A percentile compares a stretch with the other conserved stretches of the same genome.
Evolutionary conservation across 2,329 filamentous ascomycete genomes (phyloP).

Genomic region (Decorospora gaudefroyi): DNA sequence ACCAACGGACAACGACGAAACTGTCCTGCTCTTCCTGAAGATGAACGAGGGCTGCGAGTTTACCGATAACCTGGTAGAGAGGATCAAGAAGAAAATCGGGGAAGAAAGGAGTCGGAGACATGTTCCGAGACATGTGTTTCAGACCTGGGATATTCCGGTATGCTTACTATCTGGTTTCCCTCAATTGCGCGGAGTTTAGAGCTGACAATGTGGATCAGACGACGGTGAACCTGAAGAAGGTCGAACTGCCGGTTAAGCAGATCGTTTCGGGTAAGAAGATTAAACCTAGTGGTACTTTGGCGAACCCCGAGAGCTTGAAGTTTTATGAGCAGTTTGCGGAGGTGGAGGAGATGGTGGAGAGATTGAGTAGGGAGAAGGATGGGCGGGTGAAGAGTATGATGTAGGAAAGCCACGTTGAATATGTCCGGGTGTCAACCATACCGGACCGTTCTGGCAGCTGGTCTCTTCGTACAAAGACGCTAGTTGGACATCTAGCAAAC

Average conservation of each 20-base stretch:
- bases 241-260: conserved; percentile 81
- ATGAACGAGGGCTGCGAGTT: conserved; percentile 60
- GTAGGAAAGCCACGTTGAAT: too few species aligned
- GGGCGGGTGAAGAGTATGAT: conserved; percentile 8
- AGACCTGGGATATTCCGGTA: conserved; percentile 80
- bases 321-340: conserved; percentile 80
- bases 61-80: conserved; percentile 54
- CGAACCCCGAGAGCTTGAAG: conserved; percentile 75
- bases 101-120: conserved; percentile 71
- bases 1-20: conserved; percentile 62
- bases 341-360: conserved; percentile 63
- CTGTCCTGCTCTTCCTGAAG: conserved; percentile 63
- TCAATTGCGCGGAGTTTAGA: neutral
- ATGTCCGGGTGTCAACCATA: too few species aligned
- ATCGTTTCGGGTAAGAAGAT: conserved; percentile 77
- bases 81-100: conserved; percentile 67
- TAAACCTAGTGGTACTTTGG: conserved; percentile 74
- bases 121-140: conserved; percentile 77
- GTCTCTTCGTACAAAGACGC: too few species aligned
- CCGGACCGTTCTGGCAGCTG: too few species aligned
- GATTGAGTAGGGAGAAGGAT: conserved; percentile 18
- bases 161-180: neutral
- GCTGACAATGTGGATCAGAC: conserved; percentile 55
- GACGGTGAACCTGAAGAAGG: conserved; percentile 83
- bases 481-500: too few species aligned